Evolutionary conservation across 208 protist genomes (phyloP), one percentile per base, ranked within the genome.

Genomic region (Leishmania guyanensis): DNA sequence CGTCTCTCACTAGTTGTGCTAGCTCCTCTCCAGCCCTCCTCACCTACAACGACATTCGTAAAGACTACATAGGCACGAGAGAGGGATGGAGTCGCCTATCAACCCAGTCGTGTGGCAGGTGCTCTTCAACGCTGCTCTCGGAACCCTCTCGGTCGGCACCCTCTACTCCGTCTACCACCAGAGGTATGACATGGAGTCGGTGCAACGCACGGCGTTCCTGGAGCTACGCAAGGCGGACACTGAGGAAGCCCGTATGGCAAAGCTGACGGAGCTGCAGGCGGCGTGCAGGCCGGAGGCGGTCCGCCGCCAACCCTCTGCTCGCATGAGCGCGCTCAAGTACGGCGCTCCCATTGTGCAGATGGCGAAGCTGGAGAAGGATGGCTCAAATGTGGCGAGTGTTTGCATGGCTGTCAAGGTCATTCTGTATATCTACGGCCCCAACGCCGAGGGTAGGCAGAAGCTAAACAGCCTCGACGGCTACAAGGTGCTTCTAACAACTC

Each of bases 121-220:
- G 72, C 84, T 97, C 70, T 94, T 94, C 80, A 88, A 93, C 75
- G 83, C 85, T n/a, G 77, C 84, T 20, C 56, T 95, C 70, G 92
- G 89, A 75, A 79, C 80, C 16, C 84, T 94, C 50, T 83, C 89
- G 29, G 77, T 79, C 29, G 88, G 85, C 33, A 86, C 88, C 6
- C 84, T 97, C 68, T 90, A 87, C 75, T 96, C 92, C 43, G 74
- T 96, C n/a, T 97, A 95, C 78, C 92, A 94, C 79, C 88, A 97
- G 84, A 89, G 88, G 85, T 88, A 93, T 62, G 82, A 92, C 75
- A 91, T 93, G 84, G 78, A 87, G 46, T 82, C 84, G 5, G 80
- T 77, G 12, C 87, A 93, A 70, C 43, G 78, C 29, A 50, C 64
- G 48, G 12, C 82, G 75, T 92, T 97, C 75, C 39, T 16, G 16